Base-by-base conservation (phyloP, 1,284 basidiomycete genomes). In the Ustilago esculenta region DNA sequence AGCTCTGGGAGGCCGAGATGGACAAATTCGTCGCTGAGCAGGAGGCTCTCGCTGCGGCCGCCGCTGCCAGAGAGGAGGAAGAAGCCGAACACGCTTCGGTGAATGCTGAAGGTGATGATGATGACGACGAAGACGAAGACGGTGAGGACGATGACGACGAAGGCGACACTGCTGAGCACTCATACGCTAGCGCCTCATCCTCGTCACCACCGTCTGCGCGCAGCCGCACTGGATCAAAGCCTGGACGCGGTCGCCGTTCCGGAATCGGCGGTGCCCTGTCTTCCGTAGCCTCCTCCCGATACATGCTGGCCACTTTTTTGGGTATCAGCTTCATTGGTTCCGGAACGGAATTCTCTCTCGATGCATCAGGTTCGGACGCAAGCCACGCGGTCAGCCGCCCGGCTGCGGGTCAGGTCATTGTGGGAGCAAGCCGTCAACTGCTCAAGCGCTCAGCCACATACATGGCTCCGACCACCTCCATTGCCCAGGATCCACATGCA, bases 1-100 rank as follows among this genome's bases (percentile, higher is more conserved):
- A 76, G 23, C 65, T 76, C 23, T 80, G 77, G 75, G 59, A 66
- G 33, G 53, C 56, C 10, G 77, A 80, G 56, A 75, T 79, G 77
- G 72, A 76, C 39, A 64, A 69, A 39, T 58, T 76, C 24, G 69
- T 69, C 15, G 67, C 67, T 3, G 57, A 65, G 32, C 65, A 70
- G 41, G 51, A 65, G 33, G 57, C 64, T 6, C 25, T 54, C 32
- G 64, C 65, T 29, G 47, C 52, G 12, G 70, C 67, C 5, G 52
- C 54, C 17, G 65, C 57, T 21, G 63, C 65, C 33, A 59, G 21
- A 32, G 73, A 69, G 37, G 71, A 72, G 11, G 75, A 77, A 14
- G 66, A 69, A n/a, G 73, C 52, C 17, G 51, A 54, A 25, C 57
- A 72, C 5, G 54, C 44, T 29, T 36, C 39, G 2, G 51, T 41